These are phyloP conservation scores for Erythrobasidium yunnanense DNA, from an alignment of 768 basidiomycete species.

Conservation along the genomic window DNA sequence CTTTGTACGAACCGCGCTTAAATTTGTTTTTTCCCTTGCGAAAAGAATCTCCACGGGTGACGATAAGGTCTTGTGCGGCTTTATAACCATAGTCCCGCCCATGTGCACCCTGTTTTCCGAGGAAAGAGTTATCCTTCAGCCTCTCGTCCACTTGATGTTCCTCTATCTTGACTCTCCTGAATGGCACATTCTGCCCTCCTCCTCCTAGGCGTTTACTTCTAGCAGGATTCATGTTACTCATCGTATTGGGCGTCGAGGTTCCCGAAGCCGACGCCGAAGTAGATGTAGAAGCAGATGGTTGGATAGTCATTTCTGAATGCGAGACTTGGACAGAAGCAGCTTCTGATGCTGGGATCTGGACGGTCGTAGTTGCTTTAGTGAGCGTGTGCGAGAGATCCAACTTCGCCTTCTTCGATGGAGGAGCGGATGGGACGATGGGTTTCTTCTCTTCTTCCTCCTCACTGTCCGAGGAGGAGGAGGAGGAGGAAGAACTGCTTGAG, in stretches of 20 bases:
- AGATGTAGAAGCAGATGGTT: background rate
- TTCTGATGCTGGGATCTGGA: constrained; percentile 5
- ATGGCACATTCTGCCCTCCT: constrained; percentile 52
- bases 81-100: constrained; percentile 73
- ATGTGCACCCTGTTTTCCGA: constrained; percentile 52
- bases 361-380: constrained; percentile 29
- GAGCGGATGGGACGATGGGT: too few species aligned
- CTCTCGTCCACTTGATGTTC: constrained; percentile 48
- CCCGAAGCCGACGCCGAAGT: background rate
- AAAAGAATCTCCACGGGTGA: constrained; percentile 88
- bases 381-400: constrained; percentile 45
- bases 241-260: constrained; percentile 28
- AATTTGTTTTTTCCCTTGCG: constrained; percentile 99
- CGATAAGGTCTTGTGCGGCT: constrained; percentile 76
- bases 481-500: constrained; percentile 26
- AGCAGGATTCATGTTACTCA: constrained; percentile 32
- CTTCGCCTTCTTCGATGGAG: constrained; percentile 25
- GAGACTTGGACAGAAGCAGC: constrained; percentile 6
- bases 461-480: constrained; percentile 25
- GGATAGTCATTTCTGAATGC: background rate
- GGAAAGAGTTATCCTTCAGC: constrained; percentile 64
- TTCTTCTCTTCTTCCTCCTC: constrained; percentile 30
- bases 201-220: constrained; percentile 1
- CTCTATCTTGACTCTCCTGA: constrained; percentile 65
- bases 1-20: constrained; percentile 55